A percentile compares a stretch with the other conserved stretches of the same genome.
Evolutionary conservation across 225 moss, liverwort and hornwort genomes (phyloP).

Genomic region (Sphagnum contortum): DNA sequence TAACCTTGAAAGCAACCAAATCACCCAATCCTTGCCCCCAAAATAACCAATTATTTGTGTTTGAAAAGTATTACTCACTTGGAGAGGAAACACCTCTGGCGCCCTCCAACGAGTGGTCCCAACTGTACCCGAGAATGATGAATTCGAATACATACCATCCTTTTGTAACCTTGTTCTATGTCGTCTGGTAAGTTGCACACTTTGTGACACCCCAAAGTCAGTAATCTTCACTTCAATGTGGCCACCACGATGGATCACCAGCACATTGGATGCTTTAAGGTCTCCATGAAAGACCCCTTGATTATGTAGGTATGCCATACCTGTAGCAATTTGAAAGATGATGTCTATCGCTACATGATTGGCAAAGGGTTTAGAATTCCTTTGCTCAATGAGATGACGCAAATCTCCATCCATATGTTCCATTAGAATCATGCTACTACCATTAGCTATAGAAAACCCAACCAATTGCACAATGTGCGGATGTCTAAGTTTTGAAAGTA

Average conservation of each 20-base stretch:
- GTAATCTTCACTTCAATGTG: not conserved
- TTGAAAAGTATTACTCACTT: not conserved
- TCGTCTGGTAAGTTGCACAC: not conserved
- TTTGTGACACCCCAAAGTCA: conserved; percentile 5
- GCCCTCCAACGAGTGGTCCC: not conserved
- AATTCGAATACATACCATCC: not conserved
- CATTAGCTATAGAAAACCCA: not conserved
- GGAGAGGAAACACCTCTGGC: conserved; percentile 2
- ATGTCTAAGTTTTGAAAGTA: conserved; percentile 3
- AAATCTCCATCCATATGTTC: conserved; percentile 5
- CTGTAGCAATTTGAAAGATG: no score
- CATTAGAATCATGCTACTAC: conserved; percentile 1
- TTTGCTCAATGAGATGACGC: not conserved
- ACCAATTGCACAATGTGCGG: conserved; percentile 2
- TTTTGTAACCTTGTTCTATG: no score
- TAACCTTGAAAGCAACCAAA: not conserved
- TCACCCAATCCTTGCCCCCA: no score
- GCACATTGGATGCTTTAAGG: no score
- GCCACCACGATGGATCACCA: not conserved
- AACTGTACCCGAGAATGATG: conserved; percentile 4
- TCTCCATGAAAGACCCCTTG: not conserved
- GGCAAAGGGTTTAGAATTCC: not conserved
- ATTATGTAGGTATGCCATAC: no score
- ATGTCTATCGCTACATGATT: no score
- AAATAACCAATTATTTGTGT: no score